Conservation (phyloP, 164 flowering plant species). For the Stephania yunnanensis region DNA sequence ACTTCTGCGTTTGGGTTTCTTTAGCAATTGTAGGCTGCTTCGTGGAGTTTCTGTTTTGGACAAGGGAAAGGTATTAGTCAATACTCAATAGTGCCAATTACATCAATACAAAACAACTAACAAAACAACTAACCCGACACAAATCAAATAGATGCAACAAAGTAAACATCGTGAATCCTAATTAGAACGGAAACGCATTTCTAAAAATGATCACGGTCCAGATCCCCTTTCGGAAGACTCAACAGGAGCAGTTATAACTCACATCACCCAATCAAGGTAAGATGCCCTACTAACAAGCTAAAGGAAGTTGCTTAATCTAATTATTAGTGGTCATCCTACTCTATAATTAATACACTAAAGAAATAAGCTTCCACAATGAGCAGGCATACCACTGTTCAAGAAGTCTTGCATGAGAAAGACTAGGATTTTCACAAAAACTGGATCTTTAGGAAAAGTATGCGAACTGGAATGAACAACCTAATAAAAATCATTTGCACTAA, state of each 20-base stretch:
- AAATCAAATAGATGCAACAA: background rate
- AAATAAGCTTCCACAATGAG: too few relatives aligned
- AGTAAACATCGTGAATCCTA: background rate
- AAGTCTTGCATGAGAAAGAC: background rate
- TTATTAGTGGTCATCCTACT: too few relatives aligned
- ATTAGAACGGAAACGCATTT: background rate
- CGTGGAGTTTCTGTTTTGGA: constrained; percentile 16
- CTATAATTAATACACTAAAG: background rate
- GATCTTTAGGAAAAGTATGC: background rate
- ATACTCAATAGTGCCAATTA: background rate
- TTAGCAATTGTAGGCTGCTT: background rate
- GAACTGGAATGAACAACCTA: background rate
- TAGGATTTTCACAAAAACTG: background rate
- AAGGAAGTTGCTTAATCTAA: too few relatives aligned
- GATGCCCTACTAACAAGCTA: too few relatives aligned
- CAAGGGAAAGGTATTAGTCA: background rate
- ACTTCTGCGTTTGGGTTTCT: background rate
- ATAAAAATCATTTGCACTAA: background rate
- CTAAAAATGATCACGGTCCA: background rate
- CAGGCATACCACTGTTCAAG: background rate
- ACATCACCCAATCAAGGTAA: background rate
- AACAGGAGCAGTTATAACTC: background rate
- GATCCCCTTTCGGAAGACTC: background rate
- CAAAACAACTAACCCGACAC: background rate
- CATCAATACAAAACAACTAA: background rate